Base-by-base conservation (phyloP, 1,284 basidiomycete genomes). In the Cystobasidium pallidum region DNA sequence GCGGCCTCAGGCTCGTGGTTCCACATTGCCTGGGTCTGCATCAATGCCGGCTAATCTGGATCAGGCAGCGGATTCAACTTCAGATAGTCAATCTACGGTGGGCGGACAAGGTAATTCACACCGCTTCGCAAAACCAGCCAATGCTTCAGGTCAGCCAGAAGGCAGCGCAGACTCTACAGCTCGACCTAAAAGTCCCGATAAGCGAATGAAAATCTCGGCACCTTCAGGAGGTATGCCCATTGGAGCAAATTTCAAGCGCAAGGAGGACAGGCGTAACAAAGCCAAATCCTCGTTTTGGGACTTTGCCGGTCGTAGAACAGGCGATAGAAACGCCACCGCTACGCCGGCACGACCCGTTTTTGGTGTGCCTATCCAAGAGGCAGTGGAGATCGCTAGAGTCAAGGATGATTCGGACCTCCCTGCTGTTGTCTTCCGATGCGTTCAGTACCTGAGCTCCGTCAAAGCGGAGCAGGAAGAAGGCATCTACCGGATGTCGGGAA, bases 381-480 rank as follows among this genome's bases (percentile, higher is more conserved):
- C 94, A 1, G 86, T 99, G 34, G 89, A 91, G 2, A 87, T 96
- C 39, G 90, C 91, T 4, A 87, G 91, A 79, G 91, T 97, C 72
- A 78, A 79, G 39, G 80, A 81, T 2, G 80, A 80, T 2, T 91
- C 90, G 65, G 89, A 90, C 76, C 84, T 99, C 21, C 96, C 95
- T 0, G 92, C 94, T 2, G 91, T 99, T 73, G 90, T 97, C 36
- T 98, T 94, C 84, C 88, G 95, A 68, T 92, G 91, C 77, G 80
- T 83, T 54, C 81, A 83, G 72, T 82, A 81, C 66, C 78, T 83
- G 26, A 81, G 82, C 63, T 74, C 75, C 3, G 77, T 77, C 91
- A 87, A 91, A 78, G 95, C 95, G 11, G 91, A 96, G 76, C 88
- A 91, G 78, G 95, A 99, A 80, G 95, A 99, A 82, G 95, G 95